These are phyloP conservation scores for Avena sativa DNA, from an alignment of 176 grass and related monocot species.

Conservation along the genomic window DNA sequence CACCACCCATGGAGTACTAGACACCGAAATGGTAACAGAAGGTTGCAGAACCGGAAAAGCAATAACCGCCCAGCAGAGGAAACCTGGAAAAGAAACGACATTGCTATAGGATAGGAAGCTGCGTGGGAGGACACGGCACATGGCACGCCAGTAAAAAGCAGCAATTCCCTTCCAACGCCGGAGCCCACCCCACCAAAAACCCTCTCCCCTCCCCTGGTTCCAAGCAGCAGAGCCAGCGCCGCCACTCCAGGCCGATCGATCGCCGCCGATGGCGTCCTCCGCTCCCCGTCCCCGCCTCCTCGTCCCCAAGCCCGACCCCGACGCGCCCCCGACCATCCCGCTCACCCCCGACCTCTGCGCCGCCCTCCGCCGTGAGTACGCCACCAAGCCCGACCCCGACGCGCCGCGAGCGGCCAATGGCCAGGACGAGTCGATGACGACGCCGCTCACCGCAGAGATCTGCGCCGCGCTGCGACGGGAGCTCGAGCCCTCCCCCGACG, in stretches of 20 bases:
- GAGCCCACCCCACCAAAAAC: background rate
- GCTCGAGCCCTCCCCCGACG: constrained; percentile 40
- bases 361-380: background rate
- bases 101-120: too few relatives aligned
- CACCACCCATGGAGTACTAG: too few relatives aligned
- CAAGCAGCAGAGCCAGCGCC: background rate
- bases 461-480: constrained; percentile 7
- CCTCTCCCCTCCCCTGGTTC: background rate
- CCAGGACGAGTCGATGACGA: too few relatives aligned
- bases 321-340: background rate
- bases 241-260: background rate
- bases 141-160: too few relatives aligned
- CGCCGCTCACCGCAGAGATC: background rate
- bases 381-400: background rate
- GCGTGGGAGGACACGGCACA: too few relatives aligned
- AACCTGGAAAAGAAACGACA: too few relatives aligned
- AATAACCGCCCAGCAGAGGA: too few relatives aligned
- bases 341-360: constrained; percentile 33
- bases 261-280: background rate
- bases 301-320: constrained; percentile 40
- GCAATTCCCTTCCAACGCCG: too few relatives aligned
- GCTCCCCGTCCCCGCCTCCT: background rate
- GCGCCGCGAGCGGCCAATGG: background rate
- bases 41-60: too few relatives aligned
- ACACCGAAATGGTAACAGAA: too few relatives aligned